Base-by-base conservation (phyloP, 2,329 filamentous ascomycete species). In the Arthrobotrys sphaeroides region DNA sequence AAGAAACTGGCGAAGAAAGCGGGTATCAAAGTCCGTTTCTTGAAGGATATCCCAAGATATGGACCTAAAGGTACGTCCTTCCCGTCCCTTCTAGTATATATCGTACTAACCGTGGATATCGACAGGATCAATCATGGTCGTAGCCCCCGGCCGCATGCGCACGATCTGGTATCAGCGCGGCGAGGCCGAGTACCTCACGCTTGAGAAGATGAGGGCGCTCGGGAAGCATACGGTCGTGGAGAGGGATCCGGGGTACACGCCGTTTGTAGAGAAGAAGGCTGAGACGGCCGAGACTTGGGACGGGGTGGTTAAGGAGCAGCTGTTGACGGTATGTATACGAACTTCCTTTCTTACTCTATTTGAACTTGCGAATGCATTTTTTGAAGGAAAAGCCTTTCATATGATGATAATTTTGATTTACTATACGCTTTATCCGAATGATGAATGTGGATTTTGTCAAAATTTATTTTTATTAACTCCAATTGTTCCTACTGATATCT, bases 91-190 rank as follows among this genome's bases (percentile, higher is more conserved):
- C 22, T 28, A 9, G 12, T 42, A 26, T 28, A 42, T 22, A 22
- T n/a, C 20, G 18, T 59, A 51, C 42, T n/a, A 51, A 16, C 31
- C 10, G 3, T 36, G 13, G 40, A 57, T 45, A n/a, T 22, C 24
- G 31, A 49, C 57, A 88, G 87, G 86, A 75, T 81, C 84, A 16
- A 84, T 87, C 73, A 82, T 88, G 18, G 84, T 86, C 31, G 82
- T 88, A 43, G 81, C 84, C n/a, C 81, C 82, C 13, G 85, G 86
- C 20, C 82, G 83, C 38, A 88, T 89, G 86, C 83, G 87, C 77
- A 87, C 78, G 78, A 62, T 73, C 73, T 73, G 57, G 55, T 61
- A 73, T 18, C 77, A 61, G 51, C 59, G 73, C 18, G 55, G 66
- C 13, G 49, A 60, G 40, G 68, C 60, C 2, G 70, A 74, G 38